These are phyloP conservation scores for Oryza glaberrima DNA, from an alignment of 176 grass and related monocot genomes.

Conservation along the genomic window DNA sequence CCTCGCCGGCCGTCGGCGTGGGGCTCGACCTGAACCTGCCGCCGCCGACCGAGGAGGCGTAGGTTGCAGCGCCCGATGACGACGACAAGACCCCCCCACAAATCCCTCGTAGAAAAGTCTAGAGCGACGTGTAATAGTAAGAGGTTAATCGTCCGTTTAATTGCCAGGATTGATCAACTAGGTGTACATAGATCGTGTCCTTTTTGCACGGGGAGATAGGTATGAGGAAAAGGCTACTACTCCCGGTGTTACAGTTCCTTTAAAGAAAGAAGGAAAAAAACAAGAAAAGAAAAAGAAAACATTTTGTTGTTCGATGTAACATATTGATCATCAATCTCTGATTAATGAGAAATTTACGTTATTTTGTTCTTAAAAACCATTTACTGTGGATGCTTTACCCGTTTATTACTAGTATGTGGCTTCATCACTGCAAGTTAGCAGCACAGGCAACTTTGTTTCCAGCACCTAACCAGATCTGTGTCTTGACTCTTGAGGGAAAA, in stretches of 20 bases:
- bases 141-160: slow-evolving; percentile 49
- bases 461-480: not conserved
- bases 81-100: not conserved
- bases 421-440: not conserved
- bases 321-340: slow-evolving; percentile 21
- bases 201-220: slow-evolving; percentile 52
- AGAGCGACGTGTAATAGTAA: slow-evolving; percentile 38
- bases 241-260: slow-evolving; percentile 46
- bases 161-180: slow-evolving; percentile 43
- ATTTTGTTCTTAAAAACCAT: not conserved
- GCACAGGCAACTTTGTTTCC: not conserved
- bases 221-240: not conserved
- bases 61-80: slow-evolving; percentile 29
- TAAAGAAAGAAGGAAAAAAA: not conserved
- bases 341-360: slow-evolving; percentile 35
- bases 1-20: slow-evolving; percentile 49
- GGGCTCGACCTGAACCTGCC: slow-evolving; percentile 79
- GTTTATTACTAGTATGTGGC: not conserved
- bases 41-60: slow-evolving; percentile 58
- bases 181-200: slow-evolving; percentile 62
- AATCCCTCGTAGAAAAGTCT: slow-evolving; percentile 29
- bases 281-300: not conserved
- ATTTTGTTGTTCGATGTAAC: slow-evolving; percentile 37
- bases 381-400: not conserved
- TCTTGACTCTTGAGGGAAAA: not conserved